Evolutionary conservation across 2,329 filamentous ascomycete species (phyloP).

Genomic region (Fusarium scirpi): DNA sequence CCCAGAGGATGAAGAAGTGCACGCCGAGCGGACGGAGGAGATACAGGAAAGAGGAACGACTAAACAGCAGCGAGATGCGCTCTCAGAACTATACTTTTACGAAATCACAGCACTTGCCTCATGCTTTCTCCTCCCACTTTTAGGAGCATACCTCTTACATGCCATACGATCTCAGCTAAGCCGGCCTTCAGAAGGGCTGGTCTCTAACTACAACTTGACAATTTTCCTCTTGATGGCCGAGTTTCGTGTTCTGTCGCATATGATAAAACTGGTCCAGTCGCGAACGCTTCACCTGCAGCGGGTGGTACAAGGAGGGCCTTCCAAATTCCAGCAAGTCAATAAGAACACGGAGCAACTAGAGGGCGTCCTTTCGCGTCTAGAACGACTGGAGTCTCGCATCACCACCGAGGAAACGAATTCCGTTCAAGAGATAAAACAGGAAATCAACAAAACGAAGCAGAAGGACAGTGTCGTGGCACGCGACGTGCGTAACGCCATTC

Average conservation of each 20-base stretch:
- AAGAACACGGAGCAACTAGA: conserved; percentile 59
- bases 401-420: conserved; percentile 44
- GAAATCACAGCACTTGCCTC: conserved; percentile 80
- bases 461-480: conserved; percentile 60
- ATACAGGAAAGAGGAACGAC: conserved; percentile 23
- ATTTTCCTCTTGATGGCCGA: conserved; percentile 92
- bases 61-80: conserved; percentile 54
- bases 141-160: conserved; percentile 88
- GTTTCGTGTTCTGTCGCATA: conserved; percentile 82
- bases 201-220: conserved; percentile 92
- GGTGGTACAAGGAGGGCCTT: conserved; percentile 69
- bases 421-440: conserved; percentile 48
- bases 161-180: conserved; percentile 83
- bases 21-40: conserved; percentile 36
- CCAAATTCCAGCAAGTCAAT: conserved; percentile 47
- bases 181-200: conserved; percentile 83
- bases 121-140: conserved; percentile 82
- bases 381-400: conserved; percentile 73
- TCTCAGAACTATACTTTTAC: conserved; percentile 76
- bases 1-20: conserved; percentile 54
- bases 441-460: conserved; percentile 54
- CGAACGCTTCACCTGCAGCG: conserved; percentile 86
- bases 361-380: conserved; percentile 73
- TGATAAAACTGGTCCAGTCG: conserved; percentile 82
- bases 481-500: conserved; percentile 74